Base-by-base conservation (phyloP, 2,329 filamentous ascomycete species). In the Clarireedia paspali region DNA sequence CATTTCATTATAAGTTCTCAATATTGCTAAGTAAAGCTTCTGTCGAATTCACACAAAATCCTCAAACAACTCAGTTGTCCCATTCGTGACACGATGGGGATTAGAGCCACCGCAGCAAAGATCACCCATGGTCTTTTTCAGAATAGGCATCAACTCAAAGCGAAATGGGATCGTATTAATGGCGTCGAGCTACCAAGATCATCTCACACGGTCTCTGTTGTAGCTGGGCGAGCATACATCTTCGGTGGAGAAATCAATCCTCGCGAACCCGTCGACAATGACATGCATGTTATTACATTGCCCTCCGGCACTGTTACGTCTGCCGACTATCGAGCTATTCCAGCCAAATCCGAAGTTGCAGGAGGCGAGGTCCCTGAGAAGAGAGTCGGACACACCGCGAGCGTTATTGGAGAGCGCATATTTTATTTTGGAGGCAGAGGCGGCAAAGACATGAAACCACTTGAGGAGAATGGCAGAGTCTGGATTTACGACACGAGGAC, bases 341-440 rank as follows among this genome's bases (percentile, higher is more conserved):
- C 77, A 62, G 75, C 81, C 30, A 73, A 72, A 39, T 66, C 73
- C 6, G 71, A 73, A n/a, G 65, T 55, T 48, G 50, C 66, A 27
- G 67, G 69, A 36, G 72, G 70, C 27, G 68, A 77, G 34, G 76
- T 87, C 0, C 89, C 89, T 0, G 71, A 75, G 1, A 77, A 88
- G 2, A 82, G 90, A 20, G 82, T 91, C 2, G 90, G 90, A 20
- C 82, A 89, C 62, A 85, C 89, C 36, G 82, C 85, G 0, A 80
- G 85, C 12, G 78, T 83, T 1, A 80, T 94, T 57, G 78, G 84
- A 57, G 78, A 79, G 46, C 83, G 83, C 23, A 83, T 95, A 64
- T 92, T 92, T 71, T 61, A 95, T 44, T 95, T 91, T 70, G 90
- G 89, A 48, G 90, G 91, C 9, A 83, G 88, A 46, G 85, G 86